These are phyloP conservation scores for Oryza meyeriana DNA, from an alignment of 176 grass and related monocot species.

Conservation along the genomic window DNA sequence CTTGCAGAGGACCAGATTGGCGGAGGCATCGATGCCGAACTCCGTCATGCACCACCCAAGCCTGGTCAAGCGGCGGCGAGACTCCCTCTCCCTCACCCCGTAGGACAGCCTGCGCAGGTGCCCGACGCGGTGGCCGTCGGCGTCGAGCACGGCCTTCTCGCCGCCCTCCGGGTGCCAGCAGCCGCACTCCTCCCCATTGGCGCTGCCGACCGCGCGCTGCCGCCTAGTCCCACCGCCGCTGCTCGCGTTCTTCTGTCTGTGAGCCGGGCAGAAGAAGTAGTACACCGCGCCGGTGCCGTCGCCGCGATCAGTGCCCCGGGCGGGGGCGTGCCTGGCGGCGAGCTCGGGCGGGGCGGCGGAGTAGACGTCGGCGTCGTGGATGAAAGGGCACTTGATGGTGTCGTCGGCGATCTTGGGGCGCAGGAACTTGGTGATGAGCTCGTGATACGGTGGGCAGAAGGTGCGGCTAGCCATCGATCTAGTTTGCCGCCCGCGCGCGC, in stretches of 20 bases:
- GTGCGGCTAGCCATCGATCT: too few species aligned
- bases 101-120: neutral
- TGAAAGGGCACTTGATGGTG: neutral
- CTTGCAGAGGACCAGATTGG: neutral
- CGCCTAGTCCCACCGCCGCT: neutral
- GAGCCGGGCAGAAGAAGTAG: neutral
- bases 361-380: slow-evolving; percentile 8
- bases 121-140: neutral
- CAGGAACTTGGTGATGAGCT: neutral
- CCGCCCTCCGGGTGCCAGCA: neutral
- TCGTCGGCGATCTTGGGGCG: neutral
- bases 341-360: neutral
- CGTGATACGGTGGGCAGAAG: neutral
- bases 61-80: neutral
- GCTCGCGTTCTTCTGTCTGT: rapidly evolving
- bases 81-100: neutral
- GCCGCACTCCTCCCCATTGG: too few species aligned
- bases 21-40: neutral
- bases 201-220: too few species aligned
- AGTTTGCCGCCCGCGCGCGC: too few species aligned
- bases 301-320: neutral
- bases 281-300: neutral
- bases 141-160: neutral
- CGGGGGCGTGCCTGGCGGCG: neutral
- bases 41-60: neutral